These are phyloP conservation scores for Nelumbo lutea DNA, from an alignment of 164 flowering plant species.

Conservation along the genomic window DNA sequence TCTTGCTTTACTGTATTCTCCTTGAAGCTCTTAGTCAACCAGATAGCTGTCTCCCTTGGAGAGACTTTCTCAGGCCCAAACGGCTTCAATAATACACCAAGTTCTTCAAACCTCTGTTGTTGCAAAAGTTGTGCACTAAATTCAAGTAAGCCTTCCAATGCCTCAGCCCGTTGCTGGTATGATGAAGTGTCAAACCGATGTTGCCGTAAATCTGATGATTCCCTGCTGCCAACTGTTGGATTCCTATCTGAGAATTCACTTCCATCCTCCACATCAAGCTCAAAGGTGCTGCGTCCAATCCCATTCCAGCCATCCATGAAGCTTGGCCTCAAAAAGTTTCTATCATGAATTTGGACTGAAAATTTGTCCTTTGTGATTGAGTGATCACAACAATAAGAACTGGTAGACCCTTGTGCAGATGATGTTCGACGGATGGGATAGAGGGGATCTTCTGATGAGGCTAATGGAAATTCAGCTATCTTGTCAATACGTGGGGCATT, in stretches of 20 bases:
- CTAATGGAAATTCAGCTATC: constrained; percentile 82
- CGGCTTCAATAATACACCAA: constrained; percentile 81
- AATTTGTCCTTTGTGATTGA: constrained; percentile 78
- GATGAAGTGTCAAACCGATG: constrained; percentile 76
- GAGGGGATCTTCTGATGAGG: constrained; percentile 56
- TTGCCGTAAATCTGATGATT: constrained; percentile 48
- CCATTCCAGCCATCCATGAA: constrained; percentile 37
- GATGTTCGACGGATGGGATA: constrained; percentile 36
- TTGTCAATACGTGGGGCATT: constrained; percentile 84
- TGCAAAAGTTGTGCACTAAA: constrained; percentile 85
- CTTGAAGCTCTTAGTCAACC: constrained; percentile 95
- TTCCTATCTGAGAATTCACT: constrained; percentile 59
- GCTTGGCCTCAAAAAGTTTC: constrained; percentile 25
- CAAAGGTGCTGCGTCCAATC: constrained; percentile 22
- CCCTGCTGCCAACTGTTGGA: constrained; percentile 48
- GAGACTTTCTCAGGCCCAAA: constrained; percentile 97
- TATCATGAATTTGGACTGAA: constrained; percentile 47
- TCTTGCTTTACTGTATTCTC: constrained; percentile 38
- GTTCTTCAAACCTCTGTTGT: constrained; percentile 85
- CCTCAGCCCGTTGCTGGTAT: constrained; percentile 91
- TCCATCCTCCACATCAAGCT: constrained; percentile 32
- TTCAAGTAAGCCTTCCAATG: constrained; percentile 92
- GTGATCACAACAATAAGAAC: constrained; percentile 41
- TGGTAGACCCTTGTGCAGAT: constrained; percentile 43
- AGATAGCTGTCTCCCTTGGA: constrained; percentile 95